Percentiles rank a stretch among this genome's conserved stretches.
Conservation (phyloP, 1,139 yeast genomes). For the Debaryomyces psychrophilus region DNA sequence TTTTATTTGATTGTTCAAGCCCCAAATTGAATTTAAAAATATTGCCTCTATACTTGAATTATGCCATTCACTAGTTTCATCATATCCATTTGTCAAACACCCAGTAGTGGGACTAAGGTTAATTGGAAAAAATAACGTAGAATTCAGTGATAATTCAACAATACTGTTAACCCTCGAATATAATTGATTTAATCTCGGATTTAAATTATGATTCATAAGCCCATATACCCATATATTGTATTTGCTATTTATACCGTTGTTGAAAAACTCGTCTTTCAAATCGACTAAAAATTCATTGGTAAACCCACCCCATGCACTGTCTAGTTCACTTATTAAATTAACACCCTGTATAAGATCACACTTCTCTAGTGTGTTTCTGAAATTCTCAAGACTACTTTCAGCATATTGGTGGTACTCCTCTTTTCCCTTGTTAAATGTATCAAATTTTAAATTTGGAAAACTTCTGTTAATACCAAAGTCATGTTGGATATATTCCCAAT, state of each 20-base stretch:
- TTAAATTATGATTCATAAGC: constrained; percentile 14
- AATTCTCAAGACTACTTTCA: constrained; percentile 59
- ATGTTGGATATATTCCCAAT: constrained; percentile 50
- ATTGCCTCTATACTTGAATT: constrained; percentile 31
- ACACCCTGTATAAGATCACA: constrained; percentile 77
- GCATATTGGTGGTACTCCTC: constrained; percentile 33
- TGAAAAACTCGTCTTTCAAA: constrained; percentile 71
- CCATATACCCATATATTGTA: constrained; percentile 49
- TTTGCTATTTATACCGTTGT: constrained; percentile 53
- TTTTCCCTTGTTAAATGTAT: constrained; percentile 31
- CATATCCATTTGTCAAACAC: constrained; percentile 19
- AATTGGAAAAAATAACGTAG: constrained; percentile 58
- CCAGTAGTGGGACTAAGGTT: constrained; percentile 10
- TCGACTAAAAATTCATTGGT: constrained; percentile 52
- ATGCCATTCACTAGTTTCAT: constrained; percentile 46
- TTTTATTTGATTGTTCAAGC: constrained; percentile 31
- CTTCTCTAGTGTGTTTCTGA: constrained; percentile 71
- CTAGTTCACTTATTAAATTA: constrained; percentile 67
- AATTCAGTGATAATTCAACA: constrained; percentile 44
- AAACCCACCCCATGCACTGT: constrained; percentile 87
- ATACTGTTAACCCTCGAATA: constrained; percentile 52
- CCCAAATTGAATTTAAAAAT: constrained; percentile 44
- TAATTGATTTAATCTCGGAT: constrained; percentile 14
- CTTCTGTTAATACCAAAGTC: constrained; percentile 29
- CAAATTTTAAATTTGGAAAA: constrained; percentile 34